Percentiles rank a stretch among this genome's conserved stretches.
Conservation (phyloP, 169 alveolate genomes). For the Eimeria falciformis region DNA sequence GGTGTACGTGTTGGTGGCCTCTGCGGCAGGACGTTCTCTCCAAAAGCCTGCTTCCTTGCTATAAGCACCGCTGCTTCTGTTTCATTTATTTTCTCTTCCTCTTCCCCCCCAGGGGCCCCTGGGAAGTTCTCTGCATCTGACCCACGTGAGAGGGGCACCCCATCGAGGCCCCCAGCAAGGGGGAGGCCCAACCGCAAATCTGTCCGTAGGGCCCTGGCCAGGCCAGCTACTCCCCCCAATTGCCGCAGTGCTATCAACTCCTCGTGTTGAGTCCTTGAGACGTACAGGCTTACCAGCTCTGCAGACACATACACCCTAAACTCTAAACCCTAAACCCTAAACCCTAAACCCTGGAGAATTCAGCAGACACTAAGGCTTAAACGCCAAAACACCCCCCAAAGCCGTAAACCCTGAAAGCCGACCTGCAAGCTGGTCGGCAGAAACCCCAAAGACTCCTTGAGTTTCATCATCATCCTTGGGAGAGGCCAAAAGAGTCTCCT, state of each 20-base stretch:
- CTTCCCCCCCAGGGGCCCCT: not conserved
- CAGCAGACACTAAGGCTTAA: no score
- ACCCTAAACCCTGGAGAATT: no score
- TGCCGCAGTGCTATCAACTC: not conserved
- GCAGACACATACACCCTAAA: not conserved
- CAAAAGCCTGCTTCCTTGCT: constrained; percentile 14
- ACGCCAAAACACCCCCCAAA: no score
- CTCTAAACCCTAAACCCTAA: no score
- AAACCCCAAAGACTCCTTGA: constrained; percentile 13
- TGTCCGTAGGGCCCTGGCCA: constrained; percentile 19
- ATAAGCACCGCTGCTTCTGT: not conserved
- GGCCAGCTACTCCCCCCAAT: not conserved
- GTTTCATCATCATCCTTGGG: no score
- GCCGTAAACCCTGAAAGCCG: not conserved
- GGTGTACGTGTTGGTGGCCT: constrained; percentile 59
- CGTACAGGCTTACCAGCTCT: constrained; percentile 5
- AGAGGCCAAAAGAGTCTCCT: no score
- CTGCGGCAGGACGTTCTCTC: constrained; percentile 62
- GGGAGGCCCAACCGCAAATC: constrained; percentile 24
- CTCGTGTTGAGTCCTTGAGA: constrained; percentile 4
- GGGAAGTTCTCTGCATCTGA: not conserved
- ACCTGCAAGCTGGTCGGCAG: constrained; percentile 24
- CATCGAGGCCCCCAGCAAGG: not conserved
- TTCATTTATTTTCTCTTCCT: not conserved
- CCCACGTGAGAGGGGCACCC: not conserved